Evolutionary conservation across 139 green algal genomes (phyloP), one percentile per base, ranked within the genome.

Genomic region (Diplosphaera chodatii): DNA sequence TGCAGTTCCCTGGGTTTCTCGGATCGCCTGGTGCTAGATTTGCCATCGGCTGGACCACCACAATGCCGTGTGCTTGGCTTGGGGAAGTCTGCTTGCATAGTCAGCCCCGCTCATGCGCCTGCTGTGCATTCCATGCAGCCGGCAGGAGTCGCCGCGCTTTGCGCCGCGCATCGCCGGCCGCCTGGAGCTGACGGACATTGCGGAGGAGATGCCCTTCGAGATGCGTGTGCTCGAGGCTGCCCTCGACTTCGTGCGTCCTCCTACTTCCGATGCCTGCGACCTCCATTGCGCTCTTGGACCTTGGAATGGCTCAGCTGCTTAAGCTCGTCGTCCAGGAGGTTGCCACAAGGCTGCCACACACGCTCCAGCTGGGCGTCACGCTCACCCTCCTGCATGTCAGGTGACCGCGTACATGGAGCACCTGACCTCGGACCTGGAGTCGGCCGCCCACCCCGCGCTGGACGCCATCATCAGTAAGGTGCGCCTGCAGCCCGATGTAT

Each of bases 381-480:
- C n/a, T n/a, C n/a, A n/a, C n/a, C n/a, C n/a, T n/a, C n/a, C 37
- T 13, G 10, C 37, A 8, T 48, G 13, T 31, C 74, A 92, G 85
- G 83, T 87, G 23, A 86, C 81, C 16, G 71, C 77, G 0, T 78
- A 88, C 66, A 72, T 98, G 40, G 91, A 96, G 69, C 30, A 64
- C 4, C 71, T 88, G 71, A 89, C 89, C 0, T 79, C 77, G 5
- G 89, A 97, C 64, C 78, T 98, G 68, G 92, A 97, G 82, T 83
- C 82, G 25, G 80, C 83, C 13, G 89, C 91, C 0, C 90, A 95
- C 74, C 91, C 91, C 6, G 90, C 90, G 0, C 76, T 98, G 41
- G 94, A 98, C 68, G 82, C 81, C 1, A 78, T 98, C 63, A 96
- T 89, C 10, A 80, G 78, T 20, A 88, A 91, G 79, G 88, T 85